phyloP scores from a whole-genome alignment of 2,329 filamentous ascomycete genomes.

The Thelonectria blattea region DNA sequence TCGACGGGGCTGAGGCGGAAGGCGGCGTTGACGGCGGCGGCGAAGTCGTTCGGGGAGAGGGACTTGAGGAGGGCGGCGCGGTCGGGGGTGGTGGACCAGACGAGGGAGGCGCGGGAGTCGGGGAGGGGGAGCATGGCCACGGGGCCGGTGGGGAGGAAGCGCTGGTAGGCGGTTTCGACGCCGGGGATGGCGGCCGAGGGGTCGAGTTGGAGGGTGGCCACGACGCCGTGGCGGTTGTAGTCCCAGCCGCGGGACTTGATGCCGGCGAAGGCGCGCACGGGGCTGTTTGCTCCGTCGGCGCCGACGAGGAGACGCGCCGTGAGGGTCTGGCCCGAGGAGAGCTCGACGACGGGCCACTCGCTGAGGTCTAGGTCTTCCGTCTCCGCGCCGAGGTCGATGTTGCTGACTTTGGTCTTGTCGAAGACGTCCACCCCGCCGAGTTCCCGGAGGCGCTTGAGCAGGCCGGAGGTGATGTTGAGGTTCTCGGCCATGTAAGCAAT shows the following conservation, averaged over 20 bases:
- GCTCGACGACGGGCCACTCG: constrained; percentile 83
- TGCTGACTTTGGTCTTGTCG: constrained; percentile 77
- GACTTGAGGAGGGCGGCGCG: constrained; percentile 81
- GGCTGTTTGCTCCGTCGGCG: constrained; percentile 93
- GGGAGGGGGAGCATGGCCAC: constrained; percentile 91
- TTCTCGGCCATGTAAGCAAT: constrained; percentile 99
- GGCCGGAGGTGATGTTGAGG: constrained; percentile 79
- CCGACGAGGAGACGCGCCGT: constrained; percentile 87
- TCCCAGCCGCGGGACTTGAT: constrained; percentile 92
- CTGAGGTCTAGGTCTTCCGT: constrained; percentile 76
- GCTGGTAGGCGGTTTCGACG: constrained; percentile 85
- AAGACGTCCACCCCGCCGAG: constrained; percentile 74
- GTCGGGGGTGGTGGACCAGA: constrained; percentile 90
- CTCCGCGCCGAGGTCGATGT: constrained; percentile 77
- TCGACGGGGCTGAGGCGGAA: constrained; percentile 84
- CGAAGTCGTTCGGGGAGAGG: constrained; percentile 74
- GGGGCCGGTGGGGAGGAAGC: constrained; percentile 91
- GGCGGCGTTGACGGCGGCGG: constrained; percentile 89
- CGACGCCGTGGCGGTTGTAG: constrained; percentile 87
- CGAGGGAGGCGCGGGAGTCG: constrained; percentile 80
- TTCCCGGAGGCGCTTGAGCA: constrained; percentile 74
- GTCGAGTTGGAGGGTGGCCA: constrained; percentile 82
- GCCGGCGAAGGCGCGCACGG: constrained; percentile 85
- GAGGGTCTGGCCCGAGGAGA: constrained; percentile 71
- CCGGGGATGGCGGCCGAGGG: constrained; percentile 60